Evolutionary conservation across 2,329 filamentous ascomycete genomes (phyloP).

Genomic region (Decorospora gaudefroyi): DNA sequence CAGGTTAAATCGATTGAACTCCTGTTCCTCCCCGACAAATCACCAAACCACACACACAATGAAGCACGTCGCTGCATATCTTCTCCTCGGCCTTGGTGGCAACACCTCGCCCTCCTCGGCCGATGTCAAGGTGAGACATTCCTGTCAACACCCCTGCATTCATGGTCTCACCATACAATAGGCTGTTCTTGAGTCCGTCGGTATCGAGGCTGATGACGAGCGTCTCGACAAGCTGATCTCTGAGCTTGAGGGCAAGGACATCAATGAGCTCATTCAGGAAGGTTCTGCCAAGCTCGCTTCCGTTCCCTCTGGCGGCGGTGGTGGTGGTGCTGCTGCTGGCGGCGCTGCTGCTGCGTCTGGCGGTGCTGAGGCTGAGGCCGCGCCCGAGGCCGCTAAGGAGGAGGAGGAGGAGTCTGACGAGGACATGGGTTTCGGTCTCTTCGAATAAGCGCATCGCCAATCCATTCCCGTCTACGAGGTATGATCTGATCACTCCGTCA

Average conservation of each 20-base stretch:
- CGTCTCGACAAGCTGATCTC: slow-evolving; percentile 84
- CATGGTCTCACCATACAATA: slow-evolving; percentile 46
- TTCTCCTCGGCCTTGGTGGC: slow-evolving; percentile 92
- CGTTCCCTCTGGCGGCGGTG: slow-evolving; percentile 88
- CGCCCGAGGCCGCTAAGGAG: slow-evolving; percentile 66
- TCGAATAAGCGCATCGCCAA: slow-evolving; percentile 59
- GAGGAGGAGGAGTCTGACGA: slow-evolving; percentile 77
- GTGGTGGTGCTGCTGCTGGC: slow-evolving; percentile 67
- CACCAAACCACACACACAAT: slow-evolving; percentile 66
- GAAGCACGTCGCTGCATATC: slow-evolving; percentile 99
- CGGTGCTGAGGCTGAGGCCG: slow-evolving; percentile 52
- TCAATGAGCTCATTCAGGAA: slow-evolving; percentile 93
- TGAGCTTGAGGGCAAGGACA: slow-evolving; percentile 88
- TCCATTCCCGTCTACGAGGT: slow-evolving; percentile 30
- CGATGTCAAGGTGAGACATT: slow-evolving; percentile 64
- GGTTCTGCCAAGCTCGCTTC: slow-evolving; percentile 94
- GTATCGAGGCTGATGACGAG: slow-evolving; percentile 86
- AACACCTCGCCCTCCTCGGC: slow-evolving; percentile 83
- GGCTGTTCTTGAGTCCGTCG: slow-evolving; percentile 89
- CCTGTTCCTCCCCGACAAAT: slow-evolving; percentile 64
- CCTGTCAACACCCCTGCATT: background rate
- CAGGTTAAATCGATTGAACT: slow-evolving; percentile 89
- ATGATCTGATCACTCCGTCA: slow-evolving; percentile 36
- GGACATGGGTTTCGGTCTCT: slow-evolving; percentile 76
- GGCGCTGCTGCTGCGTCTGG: slow-evolving; percentile 70